Conservation (phyloP, 1,139 yeast genomes). For the Yamadazyma sp. region DNA sequence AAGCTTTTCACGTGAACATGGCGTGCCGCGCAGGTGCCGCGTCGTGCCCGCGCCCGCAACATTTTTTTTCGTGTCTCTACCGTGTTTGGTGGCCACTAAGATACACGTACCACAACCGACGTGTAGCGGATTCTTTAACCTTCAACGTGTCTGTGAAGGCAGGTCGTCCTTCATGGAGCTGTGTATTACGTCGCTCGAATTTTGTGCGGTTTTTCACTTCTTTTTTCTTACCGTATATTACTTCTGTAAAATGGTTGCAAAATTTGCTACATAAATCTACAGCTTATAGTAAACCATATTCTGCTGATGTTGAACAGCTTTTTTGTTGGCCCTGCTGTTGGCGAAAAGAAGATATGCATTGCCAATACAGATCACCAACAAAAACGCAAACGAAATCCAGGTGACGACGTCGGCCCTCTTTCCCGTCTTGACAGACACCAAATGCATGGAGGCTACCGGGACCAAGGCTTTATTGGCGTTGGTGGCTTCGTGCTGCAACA, state of each 20-base stretch:
- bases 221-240: not conserved
- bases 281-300: no score
- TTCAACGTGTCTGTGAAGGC: no score
- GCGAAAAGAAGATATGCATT: constrained; percentile 11
- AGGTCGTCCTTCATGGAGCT: no score
- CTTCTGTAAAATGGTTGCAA: constrained; percentile 1
- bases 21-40: constrained; percentile 9
- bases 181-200: no score
- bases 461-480: constrained; percentile 45
- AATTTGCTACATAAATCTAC: not conserved
- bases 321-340: constrained; percentile 5
- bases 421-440: constrained; percentile 49
- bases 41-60: constrained; percentile 3
- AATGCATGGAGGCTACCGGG: constrained; percentile 51
- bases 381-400: constrained; percentile 60
- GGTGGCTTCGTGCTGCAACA: constrained; percentile 65
- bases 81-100: not conserved
- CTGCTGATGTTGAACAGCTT: not conserved
- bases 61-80: not conserved
- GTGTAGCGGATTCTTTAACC: no score
- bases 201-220: no score
- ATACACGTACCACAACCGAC: no score
- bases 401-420: constrained; percentile 57
- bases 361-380: constrained; percentile 24
- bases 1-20: constrained; percentile 13